These are phyloP conservation scores for Lasiodiplodia sp. DNA, from an alignment of 2,329 filamentous ascomycete genomes.

Conservation along the genomic window DNA sequence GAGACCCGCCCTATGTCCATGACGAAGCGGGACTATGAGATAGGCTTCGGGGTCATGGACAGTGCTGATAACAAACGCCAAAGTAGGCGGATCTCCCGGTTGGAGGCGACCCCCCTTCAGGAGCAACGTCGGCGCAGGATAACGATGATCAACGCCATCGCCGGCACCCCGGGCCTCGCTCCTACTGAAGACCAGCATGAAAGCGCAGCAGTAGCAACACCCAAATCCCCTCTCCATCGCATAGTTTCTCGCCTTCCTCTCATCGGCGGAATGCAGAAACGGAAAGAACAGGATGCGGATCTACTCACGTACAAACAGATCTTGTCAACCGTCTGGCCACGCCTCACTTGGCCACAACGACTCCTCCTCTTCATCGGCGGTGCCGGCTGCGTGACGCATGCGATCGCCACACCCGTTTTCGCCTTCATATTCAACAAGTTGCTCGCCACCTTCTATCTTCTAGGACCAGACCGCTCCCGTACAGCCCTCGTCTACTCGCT, in stretches of 20 bases:
- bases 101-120: background rate
- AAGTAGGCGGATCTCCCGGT: background rate
- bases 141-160: background rate
- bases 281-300: background rate
- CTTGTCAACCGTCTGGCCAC: constrained; percentile 74
- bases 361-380: constrained; percentile 67
- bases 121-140: background rate
- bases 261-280: background rate
- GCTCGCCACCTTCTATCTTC: constrained; percentile 71
- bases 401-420: constrained; percentile 75
- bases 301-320: constrained; percentile 59
- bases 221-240: background rate
- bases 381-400: constrained; percentile 68
- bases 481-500: constrained; percentile 72
- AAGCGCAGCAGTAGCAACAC: background rate
- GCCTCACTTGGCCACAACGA: constrained; percentile 61
- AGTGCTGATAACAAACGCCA: background rate
- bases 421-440: constrained; percentile 78
- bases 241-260: constrained; percentile 1
- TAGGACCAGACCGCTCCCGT: constrained; percentile 50
- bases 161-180: background rate
- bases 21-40: constrained; percentile 6
- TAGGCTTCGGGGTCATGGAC: background rate
- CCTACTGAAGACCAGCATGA: background rate
- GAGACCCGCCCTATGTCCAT: background rate